phyloP scores from a whole-genome alignment of 305 asterid species.

The Solanum aculeatissimum region DNA sequence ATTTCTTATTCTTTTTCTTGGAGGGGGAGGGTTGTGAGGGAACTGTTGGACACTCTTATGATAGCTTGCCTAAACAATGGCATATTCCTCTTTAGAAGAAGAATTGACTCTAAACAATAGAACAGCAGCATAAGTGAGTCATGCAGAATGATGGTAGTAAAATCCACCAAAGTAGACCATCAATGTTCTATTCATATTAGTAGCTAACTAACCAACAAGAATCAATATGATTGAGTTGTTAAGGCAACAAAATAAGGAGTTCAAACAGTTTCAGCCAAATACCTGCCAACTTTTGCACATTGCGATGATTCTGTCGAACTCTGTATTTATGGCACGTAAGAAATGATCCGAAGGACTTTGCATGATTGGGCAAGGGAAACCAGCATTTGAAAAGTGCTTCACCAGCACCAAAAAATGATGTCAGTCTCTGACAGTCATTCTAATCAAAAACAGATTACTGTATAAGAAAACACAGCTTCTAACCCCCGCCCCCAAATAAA shows the following conservation, averaged over 20 bases:
- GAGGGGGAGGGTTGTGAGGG: not conserved
- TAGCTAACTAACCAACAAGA: not conserved
- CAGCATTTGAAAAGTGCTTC: constrained; percentile 99
- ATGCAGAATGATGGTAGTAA: too few relatives aligned
- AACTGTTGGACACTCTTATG: not conserved
- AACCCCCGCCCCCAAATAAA: not conserved
- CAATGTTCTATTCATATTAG: not conserved
- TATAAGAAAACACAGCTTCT: not conserved
- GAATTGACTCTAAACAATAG: not conserved
- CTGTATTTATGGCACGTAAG: constrained; percentile 95
- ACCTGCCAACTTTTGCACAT: constrained; percentile 99
- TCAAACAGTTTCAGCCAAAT: constrained; percentile 6
- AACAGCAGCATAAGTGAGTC: not conserved
- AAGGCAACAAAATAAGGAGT: not conserved
- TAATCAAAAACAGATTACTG: not conserved
- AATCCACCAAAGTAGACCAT: not conserved
- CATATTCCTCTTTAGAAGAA: not conserved
- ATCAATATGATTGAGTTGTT: not conserved
- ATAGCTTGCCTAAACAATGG: not conserved
- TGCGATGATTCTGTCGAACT: constrained; percentile 91
- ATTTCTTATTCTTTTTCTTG: not conserved
- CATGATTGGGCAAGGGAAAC: constrained; percentile 99
- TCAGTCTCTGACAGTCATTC: not conserved
- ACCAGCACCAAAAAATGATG: constrained; percentile 17
- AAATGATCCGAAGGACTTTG: constrained; percentile 99